These are phyloP conservation scores for Penicillium sp. DNA, from an alignment of 2,329 filamentous ascomycete genomes.

Conservation along the genomic window DNA sequence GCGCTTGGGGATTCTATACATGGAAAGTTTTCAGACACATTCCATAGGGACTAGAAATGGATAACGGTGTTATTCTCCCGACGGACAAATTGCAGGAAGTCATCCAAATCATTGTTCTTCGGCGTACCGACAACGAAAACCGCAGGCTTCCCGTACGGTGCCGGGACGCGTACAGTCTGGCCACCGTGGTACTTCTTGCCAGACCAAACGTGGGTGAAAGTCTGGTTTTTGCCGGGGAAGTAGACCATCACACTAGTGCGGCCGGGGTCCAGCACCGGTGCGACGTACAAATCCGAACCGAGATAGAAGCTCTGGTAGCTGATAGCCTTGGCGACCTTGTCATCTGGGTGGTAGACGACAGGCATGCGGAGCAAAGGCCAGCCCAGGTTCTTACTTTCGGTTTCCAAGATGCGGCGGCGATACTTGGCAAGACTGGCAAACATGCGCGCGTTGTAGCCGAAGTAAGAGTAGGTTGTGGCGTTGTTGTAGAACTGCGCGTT, in stretches of 20 bases:
- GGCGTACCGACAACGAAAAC: slow-evolving; percentile 18
- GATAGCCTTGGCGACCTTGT: slow-evolving; percentile 15
- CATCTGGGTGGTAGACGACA: slow-evolving; percentile 21
- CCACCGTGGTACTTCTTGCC: slow-evolving; percentile 16
- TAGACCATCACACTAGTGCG: slow-evolving; percentile 16
- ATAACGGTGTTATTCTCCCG: slow-evolving; percentile 18
- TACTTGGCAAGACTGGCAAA: slow-evolving; percentile 34
- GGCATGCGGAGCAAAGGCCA: slow-evolving; percentile 25
- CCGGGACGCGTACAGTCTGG: slow-evolving; percentile 9
- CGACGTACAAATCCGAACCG: slow-evolving; percentile 20
- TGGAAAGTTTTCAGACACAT: fast-evolving
- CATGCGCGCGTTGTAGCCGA: slow-evolving; percentile 35
- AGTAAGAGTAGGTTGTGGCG: slow-evolving; percentile 31
- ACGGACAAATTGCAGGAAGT: slow-evolving; percentile 17
- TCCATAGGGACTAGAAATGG: background rate
- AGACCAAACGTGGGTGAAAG: slow-evolving; percentile 20
- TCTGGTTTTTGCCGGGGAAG: slow-evolving; percentile 14
- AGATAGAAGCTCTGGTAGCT: slow-evolving; percentile 25
- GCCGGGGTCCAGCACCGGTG: slow-evolving; percentile 20
- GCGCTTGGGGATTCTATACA: background rate
- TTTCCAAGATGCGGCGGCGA: slow-evolving; percentile 27
- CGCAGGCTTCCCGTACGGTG: slow-evolving; percentile 20
- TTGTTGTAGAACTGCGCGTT: slow-evolving; percentile 40
- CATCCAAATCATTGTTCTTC: slow-evolving; percentile 14
- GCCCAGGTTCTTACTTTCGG: slow-evolving; percentile 18